These are phyloP conservation scores for Euphrasia confusa DNA, from an alignment of 257 asterid genomes.

Conservation along the genomic window DNA sequence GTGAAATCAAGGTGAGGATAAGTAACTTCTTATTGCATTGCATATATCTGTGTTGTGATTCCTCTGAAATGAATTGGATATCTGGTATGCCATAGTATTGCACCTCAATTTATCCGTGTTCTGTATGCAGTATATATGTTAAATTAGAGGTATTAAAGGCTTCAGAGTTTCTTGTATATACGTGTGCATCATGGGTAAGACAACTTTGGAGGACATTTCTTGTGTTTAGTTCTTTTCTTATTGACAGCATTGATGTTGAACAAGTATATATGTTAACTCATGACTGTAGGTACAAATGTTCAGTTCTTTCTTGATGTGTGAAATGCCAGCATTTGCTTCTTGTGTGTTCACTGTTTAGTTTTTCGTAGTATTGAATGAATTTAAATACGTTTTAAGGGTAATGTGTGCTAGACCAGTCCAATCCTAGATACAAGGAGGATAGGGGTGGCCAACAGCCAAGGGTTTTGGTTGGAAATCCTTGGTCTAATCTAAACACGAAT, in stretches of 20 bases:
- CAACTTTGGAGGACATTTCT: neutral
- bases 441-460: no score
- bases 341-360: neutral
- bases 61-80: neutral
- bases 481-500: no score
- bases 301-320: neutral
- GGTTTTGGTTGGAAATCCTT: no score
- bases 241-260: neutral
- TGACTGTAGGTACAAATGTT: no score
- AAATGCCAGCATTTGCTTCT: neutral
- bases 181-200: no score
- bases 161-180: no score
- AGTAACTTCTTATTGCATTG: neutral
- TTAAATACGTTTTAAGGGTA: neutral
- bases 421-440: neutral
- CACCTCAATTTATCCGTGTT: no score
- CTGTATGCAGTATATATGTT: no score
- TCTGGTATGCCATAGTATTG: no score
- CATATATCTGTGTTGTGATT: neutral
- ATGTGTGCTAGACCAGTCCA: neutral
- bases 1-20: neutral
- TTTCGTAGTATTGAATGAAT: neutral
- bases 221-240: neutral
- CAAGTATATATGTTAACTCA: no score
- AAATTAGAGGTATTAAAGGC: no score